A percentile compares a stretch with the other conserved stretches of the same genome.
Conservation (phyloP, 106 monocot genomes). For the Gastrodia elata region DNA sequence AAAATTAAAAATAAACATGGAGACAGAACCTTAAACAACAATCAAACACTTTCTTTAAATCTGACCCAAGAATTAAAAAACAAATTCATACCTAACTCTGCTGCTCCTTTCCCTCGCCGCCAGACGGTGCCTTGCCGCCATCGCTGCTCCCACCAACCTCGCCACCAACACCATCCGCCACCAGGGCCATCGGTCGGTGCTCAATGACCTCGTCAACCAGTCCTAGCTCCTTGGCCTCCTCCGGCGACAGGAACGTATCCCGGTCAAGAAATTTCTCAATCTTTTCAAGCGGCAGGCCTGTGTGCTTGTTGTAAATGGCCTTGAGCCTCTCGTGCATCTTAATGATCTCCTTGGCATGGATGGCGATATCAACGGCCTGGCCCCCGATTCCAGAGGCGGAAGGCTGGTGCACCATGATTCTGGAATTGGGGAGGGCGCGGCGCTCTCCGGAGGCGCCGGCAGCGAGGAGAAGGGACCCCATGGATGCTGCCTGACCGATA, state of each 20-base stretch:
- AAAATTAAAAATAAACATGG: neutral
- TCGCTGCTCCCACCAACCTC: slow-evolving; percentile 1
- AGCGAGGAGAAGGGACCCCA: slow-evolving; percentile 63
- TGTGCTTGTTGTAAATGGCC: slow-evolving; percentile 49
- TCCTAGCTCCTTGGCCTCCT: slow-evolving; percentile 69
- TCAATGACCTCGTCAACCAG: slow-evolving; percentile 68
- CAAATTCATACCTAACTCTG: neutral
- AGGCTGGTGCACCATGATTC: slow-evolving; percentile 93
- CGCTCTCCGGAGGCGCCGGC: slow-evolving; percentile 59
- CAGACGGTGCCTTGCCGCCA: too few species aligned
- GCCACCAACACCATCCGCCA: slow-evolving; percentile 29
- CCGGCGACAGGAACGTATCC: slow-evolving; percentile 56
- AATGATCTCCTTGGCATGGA: slow-evolving; percentile 70
- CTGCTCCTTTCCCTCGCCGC: neutral
- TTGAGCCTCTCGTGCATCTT: slow-evolving; percentile 69
- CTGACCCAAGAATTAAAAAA: neutral
- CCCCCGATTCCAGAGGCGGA: slow-evolving; percentile 37
- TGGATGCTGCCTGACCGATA: slow-evolving; percentile 69
- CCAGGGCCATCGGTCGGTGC: slow-evolving; percentile 32
- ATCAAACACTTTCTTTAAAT: neutral
- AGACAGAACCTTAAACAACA: neutral
- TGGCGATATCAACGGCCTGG: slow-evolving; percentile 51
- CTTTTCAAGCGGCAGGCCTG: slow-evolving; percentile 26
- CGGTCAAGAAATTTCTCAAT: slow-evolving; percentile 55
- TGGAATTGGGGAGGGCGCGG: slow-evolving; percentile 60